Evolutionary conservation across 2,329 filamentous ascomycete genomes (phyloP), one percentile per base, ranked within the genome.

Genomic region (Ophiostoma sp.): DNA sequence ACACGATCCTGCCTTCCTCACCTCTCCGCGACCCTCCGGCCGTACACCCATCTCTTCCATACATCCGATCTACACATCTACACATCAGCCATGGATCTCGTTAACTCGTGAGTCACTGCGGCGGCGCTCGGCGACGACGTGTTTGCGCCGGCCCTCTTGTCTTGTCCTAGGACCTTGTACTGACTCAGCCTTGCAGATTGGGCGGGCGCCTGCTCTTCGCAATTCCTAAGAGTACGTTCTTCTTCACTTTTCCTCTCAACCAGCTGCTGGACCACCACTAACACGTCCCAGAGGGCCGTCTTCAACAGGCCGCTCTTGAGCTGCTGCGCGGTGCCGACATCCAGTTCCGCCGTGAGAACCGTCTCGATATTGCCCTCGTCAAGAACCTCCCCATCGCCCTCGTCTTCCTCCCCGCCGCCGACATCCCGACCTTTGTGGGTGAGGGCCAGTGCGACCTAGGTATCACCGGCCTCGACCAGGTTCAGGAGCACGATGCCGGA

Each of bases 391-490:
- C 91, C 47, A 92, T 99, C 74, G 95, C 95, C 16, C 90, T 99
- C 70, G 89, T 99, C 76, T 99, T 99, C 83, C 90, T 99, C 40
- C 95, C 95, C 42, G 95, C 94, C 49, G 93, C 93, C 73, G 95
- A 99, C 78, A 99, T 99, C 76, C 95, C 95, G 5, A 97, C 93
- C 52, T 98, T 98, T 76, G 93, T 99, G 64, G 94, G 94, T 69
- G 93, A 98, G 80, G 95, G 95, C 69, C 89, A 89, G 71, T 71
- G 97, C 64, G 93, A 97, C 76, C 83, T 99, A 16, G 95, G 95
- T 71, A 99, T 99, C 76, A 98, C 95, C 0, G 95, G 95, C 66
- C 87, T 87, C 75, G 95, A 99, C 77, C 93, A 97, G 76, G 92
- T 98, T 65, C 89, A 89, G 71, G 94, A 98, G 80, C 91, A 97